These are phyloP conservation scores for Aspergillus nomiae DNA, from an alignment of 2,329 filamentous ascomycete genomes.

Conservation along the genomic window DNA sequence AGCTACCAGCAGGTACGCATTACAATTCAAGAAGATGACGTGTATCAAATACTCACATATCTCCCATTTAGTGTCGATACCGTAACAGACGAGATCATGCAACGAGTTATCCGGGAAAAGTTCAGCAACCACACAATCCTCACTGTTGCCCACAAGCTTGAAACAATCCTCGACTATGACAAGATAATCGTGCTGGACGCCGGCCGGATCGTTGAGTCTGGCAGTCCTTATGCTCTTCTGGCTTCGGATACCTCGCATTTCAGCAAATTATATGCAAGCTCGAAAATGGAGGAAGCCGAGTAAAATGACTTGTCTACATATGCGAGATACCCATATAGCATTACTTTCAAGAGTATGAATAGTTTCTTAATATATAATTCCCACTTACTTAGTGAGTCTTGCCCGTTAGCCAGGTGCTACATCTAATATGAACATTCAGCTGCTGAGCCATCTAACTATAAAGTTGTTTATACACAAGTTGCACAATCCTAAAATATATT, in stretches of 20 bases:
- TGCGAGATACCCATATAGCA: background rate
- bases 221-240: conserved; percentile 41
- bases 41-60: conserved; percentile 13
- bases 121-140: conserved; percentile 62
- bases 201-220: conserved; percentile 38
- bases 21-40: background rate
- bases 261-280: conserved; percentile 35
- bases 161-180: conserved; percentile 46
- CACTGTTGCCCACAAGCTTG: conserved; percentile 58
- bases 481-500: too few relatives aligned
- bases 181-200: conserved; percentile 40
- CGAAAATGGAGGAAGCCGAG: conserved; percentile 24
- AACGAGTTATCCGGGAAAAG: conserved; percentile 56
- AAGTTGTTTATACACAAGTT: too few relatives aligned
- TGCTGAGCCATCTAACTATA: background rate
- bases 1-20: conserved; percentile 25
- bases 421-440: background rate
- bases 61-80: conserved; percentile 52
- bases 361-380: background rate
- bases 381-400: background rate
- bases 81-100: conserved; percentile 60
- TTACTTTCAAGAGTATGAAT: background rate
- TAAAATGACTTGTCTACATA: conserved; percentile 3
- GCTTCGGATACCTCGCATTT: conserved; percentile 38
- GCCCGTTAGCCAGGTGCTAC: background rate